Evolutionary conservation across 2,329 filamentous ascomycete genomes (phyloP), one percentile per base, ranked within the genome.

Genomic region (Epichloe hybrida): DNA sequence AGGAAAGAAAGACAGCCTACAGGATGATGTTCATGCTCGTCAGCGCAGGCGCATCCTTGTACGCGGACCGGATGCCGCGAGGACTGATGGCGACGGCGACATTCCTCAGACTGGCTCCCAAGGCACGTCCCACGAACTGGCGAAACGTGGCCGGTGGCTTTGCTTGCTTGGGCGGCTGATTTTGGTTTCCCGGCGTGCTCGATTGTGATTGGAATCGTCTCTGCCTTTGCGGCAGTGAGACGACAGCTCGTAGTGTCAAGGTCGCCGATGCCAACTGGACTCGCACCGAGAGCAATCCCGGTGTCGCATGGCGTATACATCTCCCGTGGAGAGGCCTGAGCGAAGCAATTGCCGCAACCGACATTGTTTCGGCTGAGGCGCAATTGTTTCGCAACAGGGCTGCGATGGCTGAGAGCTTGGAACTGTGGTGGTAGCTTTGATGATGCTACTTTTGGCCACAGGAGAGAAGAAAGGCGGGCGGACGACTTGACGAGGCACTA

Each of bases 101-200:
- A 50, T 68, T 69, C 31, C 66, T 62, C 43, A 69, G 53, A 36
- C 63, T 63, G 41, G 59, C 64, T 12, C 59, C 61, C 7, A 69
- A 59, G 5, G 63, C 61, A 9, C 62, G 62, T 0, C 60, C 56
- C 2, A 57, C 48, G 38, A 61, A 63, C 45, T 60, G 61, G 3
- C 58, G 54, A 49, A 68, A 67, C 2, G 63, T 67, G 23, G 67
- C 62, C 43, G 59, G 58, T 2, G 60, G 61, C 21, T 61, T 53
- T 35, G 58, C 55, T 12, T 56, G 55, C 50, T 54, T 58, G 11
- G 48, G 7, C 17, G 48, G 27, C 36, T 47, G 50, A 44, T 54
- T 50, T 15, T 53, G 50, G 6, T 57, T 43, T 20, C 48, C 35
- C n/a, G 50, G 49, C 9, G 54, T 50, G 40, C 55, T 62, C 38